Conservation (phyloP, 2,329 filamentous ascomycete species). For the Phaeomoniella chlamydospora region DNA sequence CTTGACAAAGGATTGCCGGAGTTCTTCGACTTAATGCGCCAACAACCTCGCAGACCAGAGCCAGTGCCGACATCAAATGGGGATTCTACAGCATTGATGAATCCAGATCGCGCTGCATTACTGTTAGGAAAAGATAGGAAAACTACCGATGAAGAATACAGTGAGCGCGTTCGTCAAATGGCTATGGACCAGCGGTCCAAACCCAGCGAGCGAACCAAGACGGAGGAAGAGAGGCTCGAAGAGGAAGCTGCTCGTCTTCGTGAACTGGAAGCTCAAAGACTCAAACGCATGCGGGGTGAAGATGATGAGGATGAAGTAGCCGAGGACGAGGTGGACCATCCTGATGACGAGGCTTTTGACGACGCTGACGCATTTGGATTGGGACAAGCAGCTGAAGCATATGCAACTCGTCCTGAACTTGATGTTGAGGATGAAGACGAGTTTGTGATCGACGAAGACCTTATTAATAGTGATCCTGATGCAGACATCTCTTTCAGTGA, state of each 20-base stretch:
- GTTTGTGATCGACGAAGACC: constrained; percentile 77
- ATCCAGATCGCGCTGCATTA: constrained; percentile 48
- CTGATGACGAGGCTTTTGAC: constrained; percentile 33
- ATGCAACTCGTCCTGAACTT: constrained; percentile 27
- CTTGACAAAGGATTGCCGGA: constrained; percentile 72
- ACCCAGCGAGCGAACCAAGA: constrained; percentile 79
- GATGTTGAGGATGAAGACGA: constrained; percentile 89
- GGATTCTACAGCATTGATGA: constrained; percentile 34
- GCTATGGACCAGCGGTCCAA: constrained; percentile 72
- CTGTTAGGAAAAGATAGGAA: constrained; percentile 46
- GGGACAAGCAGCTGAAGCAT: constrained; percentile 31
- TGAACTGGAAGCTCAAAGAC: constrained; percentile 67
- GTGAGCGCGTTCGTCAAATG: constrained; percentile 66
- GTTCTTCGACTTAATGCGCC: constrained; percentile 56
- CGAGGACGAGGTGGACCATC: constrained; percentile 28
- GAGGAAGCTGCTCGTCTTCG: constrained; percentile 65
- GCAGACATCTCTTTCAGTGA: constrained; percentile 25
- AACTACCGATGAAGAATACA: constrained; percentile 74
- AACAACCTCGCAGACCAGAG: constrained; percentile 38
- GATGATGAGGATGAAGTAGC: constrained; percentile 27
- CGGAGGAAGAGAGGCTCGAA: constrained; percentile 68
- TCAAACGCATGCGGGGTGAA: constrained; percentile 78
- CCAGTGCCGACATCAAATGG: constrained; percentile 24
- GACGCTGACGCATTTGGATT: constrained; percentile 49
- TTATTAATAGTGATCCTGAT: constrained; percentile 67